Base-by-base conservation (phyloP, 2,329 filamentous ascomycete species). In the Grosmannia clavigera region DNA sequence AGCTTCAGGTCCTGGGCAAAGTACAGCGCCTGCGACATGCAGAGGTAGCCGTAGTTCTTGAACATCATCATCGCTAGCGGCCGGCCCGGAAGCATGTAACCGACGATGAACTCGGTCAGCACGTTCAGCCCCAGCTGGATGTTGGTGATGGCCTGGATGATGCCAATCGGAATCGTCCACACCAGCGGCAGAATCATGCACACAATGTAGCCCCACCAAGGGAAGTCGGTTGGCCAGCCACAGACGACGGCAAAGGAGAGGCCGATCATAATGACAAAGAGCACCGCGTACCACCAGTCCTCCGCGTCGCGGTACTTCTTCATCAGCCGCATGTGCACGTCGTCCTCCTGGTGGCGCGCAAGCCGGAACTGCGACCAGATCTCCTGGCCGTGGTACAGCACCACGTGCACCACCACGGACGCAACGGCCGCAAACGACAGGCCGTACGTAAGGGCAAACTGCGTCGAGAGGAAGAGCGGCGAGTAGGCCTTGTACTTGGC, bases 21-120 rank as follows among this genome's bases (percentile, higher is more conserved):
- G 69, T 81, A 83, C 57, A 86, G 74, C 0, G 81, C 84, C 69
- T 87, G 82, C 19, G 76, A 76, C 82, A 87, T 86, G 71, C 78
- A 82, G 60, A 87, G 81, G 68, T 86, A 87, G 57, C 84, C 83
- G 66, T 86, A 89, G 63, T 84, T 87, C 72, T 88, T 88, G 75
- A 89, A 89, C 73, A 89, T 79, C 85, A 90, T 90, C 79, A 88
- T 85, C 55, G 85, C 85, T 62, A 89, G 76, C 1, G 86, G 86
- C 3, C 79, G 78, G 31, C 86, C 86, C 0, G 86, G 86, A 57
- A 86, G 80, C 77, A 89, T 85, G 70, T 89, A 89, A 6, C 86
- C 86, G 62, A 86, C 79, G 62, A 90, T 79, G 66, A 86, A 87
- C 68, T 88, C 85, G n/a, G 85, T 86, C 61, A 89, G 72, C 22